Evolutionary conservation across 2,329 filamentous ascomycete species (phyloP).

Genomic region (Claviceps quebecensis): DNA sequence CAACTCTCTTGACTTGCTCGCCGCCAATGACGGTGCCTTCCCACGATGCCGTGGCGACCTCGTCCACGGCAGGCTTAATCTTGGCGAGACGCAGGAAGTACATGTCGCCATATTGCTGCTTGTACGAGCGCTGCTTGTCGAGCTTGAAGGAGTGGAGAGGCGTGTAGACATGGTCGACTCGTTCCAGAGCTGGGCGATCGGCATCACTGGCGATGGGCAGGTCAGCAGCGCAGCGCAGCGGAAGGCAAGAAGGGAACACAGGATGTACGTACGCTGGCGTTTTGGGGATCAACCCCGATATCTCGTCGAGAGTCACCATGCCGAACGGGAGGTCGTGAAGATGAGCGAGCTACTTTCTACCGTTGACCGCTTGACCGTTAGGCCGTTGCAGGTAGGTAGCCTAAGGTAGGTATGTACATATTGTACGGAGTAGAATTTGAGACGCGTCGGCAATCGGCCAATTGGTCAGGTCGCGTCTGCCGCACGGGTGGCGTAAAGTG

Average conservation of each 20-base stretch:
- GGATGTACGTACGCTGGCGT: conserved; percentile 17
- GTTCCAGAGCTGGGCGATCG: conserved; percentile 30
- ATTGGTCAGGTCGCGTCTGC: neutral
- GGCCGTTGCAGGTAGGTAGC: too few species aligned
- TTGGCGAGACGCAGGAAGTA: conserved; percentile 85
- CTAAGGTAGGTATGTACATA: too few species aligned
- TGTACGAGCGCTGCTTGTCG: conserved; percentile 58
- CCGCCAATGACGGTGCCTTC: conserved; percentile 62
- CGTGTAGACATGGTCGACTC: conserved; percentile 49
- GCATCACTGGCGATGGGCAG: conserved; percentile 15
- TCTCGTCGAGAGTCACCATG: conserved; percentile 23
- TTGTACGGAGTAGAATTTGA: neutral
- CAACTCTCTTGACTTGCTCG: conserved; percentile 61
- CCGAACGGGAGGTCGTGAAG: conserved; percentile 2
- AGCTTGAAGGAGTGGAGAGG: conserved; percentile 64
- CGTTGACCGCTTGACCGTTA: too few species aligned
- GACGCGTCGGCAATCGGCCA: neutral
- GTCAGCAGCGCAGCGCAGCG: neutral
- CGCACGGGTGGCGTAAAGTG: neutral
- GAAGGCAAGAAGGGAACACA: neutral
- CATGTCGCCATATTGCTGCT: conserved; percentile 95
- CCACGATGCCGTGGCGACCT: conserved; percentile 64
- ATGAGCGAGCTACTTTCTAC: neutral
- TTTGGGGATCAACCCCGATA: conserved; percentile 19
- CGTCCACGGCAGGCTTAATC: conserved; percentile 72